phyloP scores from a whole-genome alignment of 192 early-diverging fungal species.

The Coemansia sp. region DNA sequence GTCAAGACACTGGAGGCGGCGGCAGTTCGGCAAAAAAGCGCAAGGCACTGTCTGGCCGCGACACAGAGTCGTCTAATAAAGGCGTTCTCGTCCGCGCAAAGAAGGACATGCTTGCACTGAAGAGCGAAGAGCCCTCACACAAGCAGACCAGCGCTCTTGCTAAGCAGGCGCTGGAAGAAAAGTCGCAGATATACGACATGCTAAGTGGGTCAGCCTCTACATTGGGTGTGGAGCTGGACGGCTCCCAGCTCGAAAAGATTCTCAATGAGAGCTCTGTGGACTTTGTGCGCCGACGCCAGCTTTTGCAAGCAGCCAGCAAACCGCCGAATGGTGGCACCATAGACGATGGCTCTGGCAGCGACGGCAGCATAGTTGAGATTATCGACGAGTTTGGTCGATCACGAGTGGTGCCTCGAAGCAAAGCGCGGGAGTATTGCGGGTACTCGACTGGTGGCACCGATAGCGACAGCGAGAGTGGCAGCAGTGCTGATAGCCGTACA shows the following conservation, averaged over 20 bases:
- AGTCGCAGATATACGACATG: constrained; percentile 42
- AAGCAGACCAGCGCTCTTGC: neutral
- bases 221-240: constrained; percentile 13
- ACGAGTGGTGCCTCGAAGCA: constrained; percentile 22
- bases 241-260: constrained; percentile 18
- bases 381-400: constrained; percentile 50
- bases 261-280: constrained; percentile 46
- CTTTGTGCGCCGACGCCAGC: constrained; percentile 26
- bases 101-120: constrained; percentile 14
- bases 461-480: neutral
- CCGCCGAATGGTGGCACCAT: neutral
- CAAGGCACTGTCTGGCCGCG: neutral
- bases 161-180: constrained; percentile 29
- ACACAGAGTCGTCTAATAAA: constrained; percentile 13
- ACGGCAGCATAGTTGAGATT: constrained; percentile 28
- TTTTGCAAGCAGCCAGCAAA: neutral
- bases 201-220: constrained; percentile 8
- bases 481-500: neutral
- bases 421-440: constrained; percentile 6
- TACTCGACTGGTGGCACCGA: neutral
- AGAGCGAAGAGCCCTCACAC: neutral
- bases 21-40: neutral
- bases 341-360: neutral
- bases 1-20: no score
- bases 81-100: constrained; percentile 27